phyloP scores from a whole-genome alignment of 306 rosid species.

The Prunus mira region DNA sequence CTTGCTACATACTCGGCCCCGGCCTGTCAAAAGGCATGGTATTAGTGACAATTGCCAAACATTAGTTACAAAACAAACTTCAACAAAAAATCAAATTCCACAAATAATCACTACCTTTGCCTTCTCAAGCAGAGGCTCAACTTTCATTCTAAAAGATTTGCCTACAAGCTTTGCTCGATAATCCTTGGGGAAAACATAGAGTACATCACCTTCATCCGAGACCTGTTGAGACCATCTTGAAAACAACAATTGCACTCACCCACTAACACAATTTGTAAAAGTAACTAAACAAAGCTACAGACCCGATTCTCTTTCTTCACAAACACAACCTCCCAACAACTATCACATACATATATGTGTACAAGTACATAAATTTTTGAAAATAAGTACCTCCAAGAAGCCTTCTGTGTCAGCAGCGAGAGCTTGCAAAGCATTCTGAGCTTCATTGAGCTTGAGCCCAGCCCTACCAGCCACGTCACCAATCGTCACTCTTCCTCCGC shows the following conservation, averaged over 20 bases:
- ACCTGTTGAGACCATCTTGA: constrained; percentile 77
- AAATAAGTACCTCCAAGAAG: constrained; percentile 67
- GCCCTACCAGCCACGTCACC: constrained; percentile 90
- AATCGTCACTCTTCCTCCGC: constrained; percentile 79
- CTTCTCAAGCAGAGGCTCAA: constrained; percentile 77
- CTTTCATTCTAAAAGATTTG: constrained; percentile 73
- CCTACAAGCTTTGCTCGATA: constrained; percentile 76
- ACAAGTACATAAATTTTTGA: not conserved
- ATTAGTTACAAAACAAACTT: not conserved
- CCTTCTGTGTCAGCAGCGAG: constrained; percentile 84
- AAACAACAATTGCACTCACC: constrained; percentile 43
- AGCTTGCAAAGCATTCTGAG: constrained; percentile 92
- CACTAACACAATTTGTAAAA: constrained; percentile 1
- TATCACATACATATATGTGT: not conserved
- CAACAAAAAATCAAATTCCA: constrained; percentile 4
- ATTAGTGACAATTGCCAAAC: constrained; percentile 7
- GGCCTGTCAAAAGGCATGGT: constrained; percentile 48
- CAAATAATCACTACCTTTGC: constrained; percentile 53
- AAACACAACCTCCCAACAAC: not conserved
- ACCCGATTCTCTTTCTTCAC: not conserved
- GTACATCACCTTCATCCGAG: constrained; percentile 87
- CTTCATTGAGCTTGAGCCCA: constrained; percentile 76
- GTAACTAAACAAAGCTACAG: constrained; percentile 10
- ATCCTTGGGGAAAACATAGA: constrained; percentile 84
- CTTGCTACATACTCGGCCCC: constrained; percentile 77